phyloP scores from a whole-genome alignment of 192 early-diverging fungal species.

The Haplosporangium gracile region DNA sequence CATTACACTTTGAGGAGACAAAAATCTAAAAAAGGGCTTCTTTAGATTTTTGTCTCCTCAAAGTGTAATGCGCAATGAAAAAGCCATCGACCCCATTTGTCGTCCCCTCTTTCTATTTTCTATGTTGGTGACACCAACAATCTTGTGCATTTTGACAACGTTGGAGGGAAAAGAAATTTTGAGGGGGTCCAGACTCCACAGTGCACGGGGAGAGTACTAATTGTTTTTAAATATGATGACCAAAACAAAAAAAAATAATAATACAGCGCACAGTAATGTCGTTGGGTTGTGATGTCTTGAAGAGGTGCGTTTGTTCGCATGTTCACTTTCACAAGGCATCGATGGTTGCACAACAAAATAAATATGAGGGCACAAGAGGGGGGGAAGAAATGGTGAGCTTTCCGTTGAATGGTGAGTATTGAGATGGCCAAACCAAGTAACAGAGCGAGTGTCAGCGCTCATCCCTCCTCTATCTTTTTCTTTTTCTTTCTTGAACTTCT shows the following conservation, averaged over 20 bases:
- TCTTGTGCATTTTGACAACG: too few relatives aligned
- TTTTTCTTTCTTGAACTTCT: too few relatives aligned
- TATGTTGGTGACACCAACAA: background rate
- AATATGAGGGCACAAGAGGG: background rate
- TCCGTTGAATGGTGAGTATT: background rate
- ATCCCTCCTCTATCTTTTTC: too few relatives aligned
- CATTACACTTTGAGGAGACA: too few relatives aligned
- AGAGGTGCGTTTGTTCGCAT: background rate
- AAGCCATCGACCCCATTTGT: background rate
- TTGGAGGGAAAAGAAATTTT: too few relatives aligned
- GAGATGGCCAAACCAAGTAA: too few relatives aligned
- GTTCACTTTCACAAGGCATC: constrained; percentile 10
- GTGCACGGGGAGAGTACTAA: background rate
- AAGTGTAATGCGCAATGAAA: background rate
- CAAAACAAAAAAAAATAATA: background rate
- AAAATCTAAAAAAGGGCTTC: too few relatives aligned
- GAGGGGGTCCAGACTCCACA: background rate
- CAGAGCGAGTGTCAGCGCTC: too few relatives aligned
- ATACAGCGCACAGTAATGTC: background rate
- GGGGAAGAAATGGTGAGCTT: background rate
- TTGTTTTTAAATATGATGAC: background rate
- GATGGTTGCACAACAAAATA: background rate
- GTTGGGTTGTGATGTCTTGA: too few relatives aligned
- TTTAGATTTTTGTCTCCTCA: background rate
- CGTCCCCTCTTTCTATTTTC: background rate